Base-by-base conservation (phyloP, 305 asterid genomes). In the Galium porrigens region DNA sequence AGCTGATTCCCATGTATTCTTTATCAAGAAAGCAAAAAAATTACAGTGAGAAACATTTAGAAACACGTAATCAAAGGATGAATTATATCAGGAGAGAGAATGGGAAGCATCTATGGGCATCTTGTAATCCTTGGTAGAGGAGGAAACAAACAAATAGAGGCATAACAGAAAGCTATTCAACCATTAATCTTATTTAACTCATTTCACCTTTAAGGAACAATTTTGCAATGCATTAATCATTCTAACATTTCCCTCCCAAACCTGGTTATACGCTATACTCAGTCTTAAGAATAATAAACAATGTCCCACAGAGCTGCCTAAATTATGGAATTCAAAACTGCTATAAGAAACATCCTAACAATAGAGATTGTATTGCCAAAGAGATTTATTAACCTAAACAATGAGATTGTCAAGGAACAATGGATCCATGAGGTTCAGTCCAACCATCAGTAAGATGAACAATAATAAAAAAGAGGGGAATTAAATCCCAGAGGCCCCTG, bases 1-100 rank as follows among this genome's bases (percentile, higher is more conserved):
- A 64, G 51, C 51, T 52, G 60, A 64, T 64, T 33, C 61, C 60
- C 68, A 34, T 64, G 68, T 33, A 64, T 57, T 49, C 68, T 63
- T 63, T 64, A 48, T 30, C 32, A 49, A 27, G 15, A 5, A 20
- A 30, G 14, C n/a, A 30, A 32, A 32, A 58, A 49, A 48, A 10
- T 3, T 14, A n/a, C 18, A 32, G 37, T 2, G 36, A 42, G 18
- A 42, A 46, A 22, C 44, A 46, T 17, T 64, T 4, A 29, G 29
- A 32, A 18, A 30, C 34, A 44, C 9, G 0, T 29, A 29, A 18
- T 10, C 29, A 34, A 34, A 34, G 29, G 64, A 59, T 59, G 48
- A 34, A 36, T 44, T 8, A 48, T 4, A 48, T 4, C 49, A 11
- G 6, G 18, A 39, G 17, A 0, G 8, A 61, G 42, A 14, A 22